Percentiles rank a stretch among this genome's conserved stretches.
phyloP scores from a whole-genome alignment of 2,329 filamentous ascomycete species.

The Cordyceps militaris region DNA sequence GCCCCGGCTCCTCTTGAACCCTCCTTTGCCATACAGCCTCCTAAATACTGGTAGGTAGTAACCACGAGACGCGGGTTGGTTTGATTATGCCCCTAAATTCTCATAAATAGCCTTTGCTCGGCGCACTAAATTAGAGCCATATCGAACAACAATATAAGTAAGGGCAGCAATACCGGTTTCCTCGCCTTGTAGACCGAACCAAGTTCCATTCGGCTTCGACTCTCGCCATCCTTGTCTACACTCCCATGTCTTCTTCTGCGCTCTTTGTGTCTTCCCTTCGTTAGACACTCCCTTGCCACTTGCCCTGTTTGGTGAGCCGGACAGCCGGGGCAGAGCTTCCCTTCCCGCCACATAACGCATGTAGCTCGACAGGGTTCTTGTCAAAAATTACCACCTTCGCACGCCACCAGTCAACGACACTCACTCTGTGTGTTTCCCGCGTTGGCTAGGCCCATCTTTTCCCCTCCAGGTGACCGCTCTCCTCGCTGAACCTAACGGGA shows the following conservation, averaged over 20 bases:
- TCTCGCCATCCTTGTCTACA: background rate
- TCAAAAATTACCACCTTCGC: background rate
- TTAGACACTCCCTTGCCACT: background rate
- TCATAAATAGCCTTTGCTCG: background rate
- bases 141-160: background rate
- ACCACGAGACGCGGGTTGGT: background rate
- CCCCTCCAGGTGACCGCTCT: slow-evolving; percentile 5
- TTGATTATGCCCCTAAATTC: background rate
- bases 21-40: background rate
- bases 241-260: background rate
- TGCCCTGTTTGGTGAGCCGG: background rate
- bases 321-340: background rate
- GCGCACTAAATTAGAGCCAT: background rate
- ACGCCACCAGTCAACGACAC: background rate
- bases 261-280: background rate
- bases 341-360: background rate
- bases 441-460: slow-evolving; percentile 2
- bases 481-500: background rate
- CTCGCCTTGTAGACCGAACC: background rate
- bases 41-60: no score
- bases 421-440: background rate
- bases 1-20: background rate
- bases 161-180: background rate
- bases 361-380: slow-evolving; percentile 8
- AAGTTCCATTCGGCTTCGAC: background rate